Conservation (phyloP, 1,139 yeast species). For the Candida smagusa region DNA sequence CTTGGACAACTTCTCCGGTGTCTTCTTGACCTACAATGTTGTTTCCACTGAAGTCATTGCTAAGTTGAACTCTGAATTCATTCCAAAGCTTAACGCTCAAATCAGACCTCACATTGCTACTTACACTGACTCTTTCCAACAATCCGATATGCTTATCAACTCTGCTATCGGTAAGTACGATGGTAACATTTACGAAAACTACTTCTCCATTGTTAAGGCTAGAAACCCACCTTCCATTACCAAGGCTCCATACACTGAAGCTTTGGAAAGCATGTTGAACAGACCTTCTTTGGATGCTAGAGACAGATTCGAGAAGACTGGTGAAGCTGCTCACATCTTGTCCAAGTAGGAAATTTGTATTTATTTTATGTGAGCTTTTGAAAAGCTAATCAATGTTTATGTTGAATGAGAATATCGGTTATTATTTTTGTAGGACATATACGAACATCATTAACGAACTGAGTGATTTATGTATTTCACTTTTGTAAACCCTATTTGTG, state of each 20-base stretch:
- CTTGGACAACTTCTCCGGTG: constrained; percentile 69
- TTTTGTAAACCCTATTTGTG: too few species aligned
- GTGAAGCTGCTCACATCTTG: constrained; percentile 38
- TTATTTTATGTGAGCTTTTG: constrained; percentile 8
- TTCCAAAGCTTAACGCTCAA: constrained; percentile 43
- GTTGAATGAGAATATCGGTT: background rate
- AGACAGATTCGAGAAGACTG: constrained; percentile 45
- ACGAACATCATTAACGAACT: too few species aligned
- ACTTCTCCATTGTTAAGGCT: constrained; percentile 51
- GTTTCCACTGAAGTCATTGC: constrained; percentile 46
- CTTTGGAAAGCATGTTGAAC: constrained; percentile 49
- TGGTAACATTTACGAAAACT: constrained; percentile 85
- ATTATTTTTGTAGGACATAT: background rate
- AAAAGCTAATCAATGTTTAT: constrained; percentile 5
- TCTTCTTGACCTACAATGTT: constrained; percentile 67
- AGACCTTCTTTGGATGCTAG: constrained; percentile 49
- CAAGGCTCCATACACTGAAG: constrained; percentile 59
- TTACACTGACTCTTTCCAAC: constrained; percentile 85
- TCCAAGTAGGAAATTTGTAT: constrained; percentile 8
- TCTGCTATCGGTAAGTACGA: constrained; percentile 81
- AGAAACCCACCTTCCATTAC: constrained; percentile 52
- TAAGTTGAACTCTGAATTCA: constrained; percentile 40
- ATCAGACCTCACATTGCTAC: constrained; percentile 74
- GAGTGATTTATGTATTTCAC: too few species aligned
- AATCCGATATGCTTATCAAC: constrained; percentile 80